These are phyloP conservation scores for Pseudogymnoascus sp. DNA, from an alignment of 2,329 filamentous ascomycete genomes.

Conservation along the genomic window DNA sequence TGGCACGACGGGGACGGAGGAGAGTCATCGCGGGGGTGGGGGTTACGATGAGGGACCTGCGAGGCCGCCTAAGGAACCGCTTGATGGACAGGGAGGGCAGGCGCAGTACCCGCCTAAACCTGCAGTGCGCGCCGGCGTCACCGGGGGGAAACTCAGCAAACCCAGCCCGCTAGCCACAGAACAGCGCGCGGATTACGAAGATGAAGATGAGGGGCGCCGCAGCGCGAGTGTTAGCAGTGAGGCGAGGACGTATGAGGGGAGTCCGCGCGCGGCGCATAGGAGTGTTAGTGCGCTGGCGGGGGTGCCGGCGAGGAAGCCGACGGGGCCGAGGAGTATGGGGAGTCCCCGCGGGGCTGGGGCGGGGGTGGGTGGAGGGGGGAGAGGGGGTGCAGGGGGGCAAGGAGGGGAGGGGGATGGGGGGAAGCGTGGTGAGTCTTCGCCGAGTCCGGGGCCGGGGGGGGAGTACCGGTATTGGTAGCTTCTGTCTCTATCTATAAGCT, in stretches of 20 bases:
- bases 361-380: too few species aligned
- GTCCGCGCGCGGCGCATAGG: slow-evolving; percentile 19
- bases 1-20: slow-evolving; percentile 21
- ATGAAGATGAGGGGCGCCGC: slow-evolving; percentile 27
- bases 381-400: too few species aligned
- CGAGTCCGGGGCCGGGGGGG: too few species aligned
- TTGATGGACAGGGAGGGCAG: slow-evolving; percentile 45
- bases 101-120: slow-evolving; percentile 35
- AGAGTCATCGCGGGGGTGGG: too few species aligned
- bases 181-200: slow-evolving; percentile 32
- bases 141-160: slow-evolving; percentile 40
- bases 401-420: too few species aligned
- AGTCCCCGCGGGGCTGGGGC: too few species aligned
- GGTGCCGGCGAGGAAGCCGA: slow-evolving; percentile 25
- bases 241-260: slow-evolving; percentile 40
- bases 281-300: background rate
- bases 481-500: too few species aligned
- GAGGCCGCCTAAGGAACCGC: slow-evolving; percentile 54
- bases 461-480: background rate
- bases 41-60: slow-evolving; percentile 34
- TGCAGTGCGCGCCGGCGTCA: rapidly evolving
- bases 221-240: slow-evolving; percentile 14
- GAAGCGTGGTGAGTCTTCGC: too few species aligned
- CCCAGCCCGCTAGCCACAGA: slow-evolving; percentile 49
- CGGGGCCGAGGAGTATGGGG: slow-evolving; percentile 27